These are phyloP conservation scores for Colletotrichum sp. DNA, from an alignment of 2,329 filamentous ascomycete genomes.

Conservation along the genomic window DNA sequence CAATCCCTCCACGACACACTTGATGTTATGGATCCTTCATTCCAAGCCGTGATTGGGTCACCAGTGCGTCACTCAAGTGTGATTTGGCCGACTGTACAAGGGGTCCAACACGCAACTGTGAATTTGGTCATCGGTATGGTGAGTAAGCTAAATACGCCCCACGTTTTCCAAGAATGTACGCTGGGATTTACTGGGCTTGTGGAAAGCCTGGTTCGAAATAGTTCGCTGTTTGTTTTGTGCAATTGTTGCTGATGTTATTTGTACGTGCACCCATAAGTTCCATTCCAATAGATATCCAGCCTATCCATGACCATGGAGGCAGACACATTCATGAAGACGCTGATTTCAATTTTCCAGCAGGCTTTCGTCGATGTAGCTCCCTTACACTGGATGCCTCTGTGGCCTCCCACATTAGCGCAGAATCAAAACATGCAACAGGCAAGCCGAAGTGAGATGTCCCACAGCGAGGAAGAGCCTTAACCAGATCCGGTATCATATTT, in stretches of 20 bases:
- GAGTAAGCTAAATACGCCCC: no score
- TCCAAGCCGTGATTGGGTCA: background rate
- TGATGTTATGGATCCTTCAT: background rate
- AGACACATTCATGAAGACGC: background rate
- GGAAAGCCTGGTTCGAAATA: no score
- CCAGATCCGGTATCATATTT: no score
- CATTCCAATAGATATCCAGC: background rate
- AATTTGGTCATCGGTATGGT: no score
- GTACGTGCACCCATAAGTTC: no score
- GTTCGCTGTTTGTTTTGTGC: no score
- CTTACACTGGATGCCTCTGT: accelerated
- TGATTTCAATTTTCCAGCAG: background rate
- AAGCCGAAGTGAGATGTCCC: background rate
- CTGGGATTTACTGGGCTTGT: no score
- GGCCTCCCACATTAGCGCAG: background rate
- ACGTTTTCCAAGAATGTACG: no score
- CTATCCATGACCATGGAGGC: background rate
- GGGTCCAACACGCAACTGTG: no score
- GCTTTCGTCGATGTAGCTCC: background rate
- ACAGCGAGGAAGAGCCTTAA: accelerated
- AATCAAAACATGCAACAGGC: background rate
- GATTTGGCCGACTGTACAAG: no score
- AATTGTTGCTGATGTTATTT: no score
- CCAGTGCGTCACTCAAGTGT: no score
- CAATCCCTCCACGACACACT: background rate